A percentile compares a stretch with the other conserved stretches of the same genome.
These are phyloP conservation scores for Neofusicoccum parvum DNA, from an alignment of 2,329 filamentous ascomycete genomes.

Conservation along the genomic window DNA sequence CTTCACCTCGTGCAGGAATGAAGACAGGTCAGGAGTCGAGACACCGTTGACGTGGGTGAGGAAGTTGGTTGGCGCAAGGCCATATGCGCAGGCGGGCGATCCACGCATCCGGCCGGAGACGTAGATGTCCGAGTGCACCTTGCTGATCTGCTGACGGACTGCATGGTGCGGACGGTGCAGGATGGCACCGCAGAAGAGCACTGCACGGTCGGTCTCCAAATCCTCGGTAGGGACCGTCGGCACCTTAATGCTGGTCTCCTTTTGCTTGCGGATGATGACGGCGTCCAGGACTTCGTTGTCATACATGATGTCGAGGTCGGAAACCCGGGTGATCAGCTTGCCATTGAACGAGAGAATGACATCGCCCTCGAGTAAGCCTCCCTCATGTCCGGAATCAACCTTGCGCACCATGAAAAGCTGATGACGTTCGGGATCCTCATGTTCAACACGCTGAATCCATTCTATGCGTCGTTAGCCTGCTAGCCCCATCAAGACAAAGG, in stretches of 20 bases:
- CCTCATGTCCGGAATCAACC: slow-evolving; percentile 66
- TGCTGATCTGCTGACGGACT: slow-evolving; percentile 94
- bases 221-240: slow-evolving; percentile 86
- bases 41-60: slow-evolving; percentile 93
- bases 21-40: slow-evolving; percentile 76
- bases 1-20: slow-evolving; percentile 78
- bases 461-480: slow-evolving; percentile 45
- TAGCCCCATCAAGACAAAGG: not conserved
- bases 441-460: slow-evolving; percentile 89
- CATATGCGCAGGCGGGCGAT: slow-evolving; percentile 85
- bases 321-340: slow-evolving; percentile 89
- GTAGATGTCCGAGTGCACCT: slow-evolving; percentile 94
- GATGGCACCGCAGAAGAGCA: slow-evolving; percentile 94
- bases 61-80: slow-evolving; percentile 94
- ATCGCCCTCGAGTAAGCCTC: slow-evolving; percentile 82
- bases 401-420: slow-evolving; percentile 99
- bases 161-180: slow-evolving; percentile 93
- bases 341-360: slow-evolving; percentile 89
- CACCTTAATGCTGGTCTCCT: slow-evolving; percentile 75
- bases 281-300: slow-evolving; percentile 80
- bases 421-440: slow-evolving; percentile 87
- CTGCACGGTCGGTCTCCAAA: slow-evolving; percentile 86
- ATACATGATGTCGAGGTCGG: slow-evolving; percentile 96
- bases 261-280: slow-evolving; percentile 80
- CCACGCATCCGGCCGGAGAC: slow-evolving; percentile 79